These are phyloP conservation scores for Hypseocharis bilobata DNA, from an alignment of 441 rosid genomes.

Conservation along the genomic window DNA sequence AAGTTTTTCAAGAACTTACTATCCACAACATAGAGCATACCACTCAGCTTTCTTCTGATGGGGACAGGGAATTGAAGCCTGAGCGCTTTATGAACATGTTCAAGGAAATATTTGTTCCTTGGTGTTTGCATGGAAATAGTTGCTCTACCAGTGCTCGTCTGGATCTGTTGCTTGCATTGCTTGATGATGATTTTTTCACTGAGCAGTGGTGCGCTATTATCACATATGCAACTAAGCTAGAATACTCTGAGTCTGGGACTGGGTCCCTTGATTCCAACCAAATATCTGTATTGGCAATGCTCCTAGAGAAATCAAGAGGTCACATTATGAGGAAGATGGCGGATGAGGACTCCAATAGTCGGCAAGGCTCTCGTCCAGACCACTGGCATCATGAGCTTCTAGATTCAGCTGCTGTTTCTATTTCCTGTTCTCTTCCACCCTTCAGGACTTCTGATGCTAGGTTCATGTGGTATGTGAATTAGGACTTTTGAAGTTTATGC, in stretches of 20 bases:
- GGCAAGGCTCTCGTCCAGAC: conserved; percentile 38
- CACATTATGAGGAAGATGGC: conserved; percentile 39
- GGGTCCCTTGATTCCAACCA: conserved; percentile 30
- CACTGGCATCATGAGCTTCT: conserved; percentile 75
- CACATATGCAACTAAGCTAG: conserved; percentile 41
- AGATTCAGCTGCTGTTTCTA: conserved; percentile 61
- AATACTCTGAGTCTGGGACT: conserved; percentile 26
- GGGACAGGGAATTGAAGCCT: conserved; percentile 33
- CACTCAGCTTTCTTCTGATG: conserved; percentile 24
- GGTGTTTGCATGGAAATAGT: conserved; percentile 59
- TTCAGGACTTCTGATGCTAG: conserved; percentile 39
- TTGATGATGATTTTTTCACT: conserved; percentile 64
- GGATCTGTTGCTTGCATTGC: conserved; percentile 69
- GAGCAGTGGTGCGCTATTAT: conserved; percentile 69
- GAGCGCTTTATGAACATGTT: conserved; percentile 48
- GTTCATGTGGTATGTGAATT: conserved; percentile 59
- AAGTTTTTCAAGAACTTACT: conserved; percentile 38
- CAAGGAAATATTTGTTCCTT: conserved; percentile 66
- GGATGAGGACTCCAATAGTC: conserved; percentile 29
- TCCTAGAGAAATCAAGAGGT: conserved; percentile 61
- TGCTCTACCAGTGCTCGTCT: conserved; percentile 43
- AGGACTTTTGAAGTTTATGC: not conserved
- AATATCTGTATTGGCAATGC: conserved; percentile 41
- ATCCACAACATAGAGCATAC: conserved; percentile 24
- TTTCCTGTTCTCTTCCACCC: conserved; percentile 38